Percentiles rank a stretch among this genome's conserved stretches.
These are phyloP conservation scores for Paramecium tetraurelia DNA, from an alignment of 73 alveolate genomes.

Conservation along the genomic window DNA sequence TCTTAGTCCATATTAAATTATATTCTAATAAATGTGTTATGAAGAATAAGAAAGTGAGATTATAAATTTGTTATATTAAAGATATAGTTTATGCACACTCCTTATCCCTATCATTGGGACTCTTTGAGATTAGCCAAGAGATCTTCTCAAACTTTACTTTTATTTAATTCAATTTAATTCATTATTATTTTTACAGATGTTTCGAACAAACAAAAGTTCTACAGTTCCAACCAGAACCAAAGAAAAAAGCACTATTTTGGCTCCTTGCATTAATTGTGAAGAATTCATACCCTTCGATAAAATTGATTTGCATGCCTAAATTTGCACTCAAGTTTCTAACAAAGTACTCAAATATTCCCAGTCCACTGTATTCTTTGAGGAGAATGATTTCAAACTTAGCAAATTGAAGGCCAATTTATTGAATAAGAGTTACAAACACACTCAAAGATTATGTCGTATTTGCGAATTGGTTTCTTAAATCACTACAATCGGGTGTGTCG, in stretches of 20 bases:
- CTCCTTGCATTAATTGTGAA: slow-evolving; percentile 32
- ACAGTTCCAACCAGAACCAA: slow-evolving; percentile 18
- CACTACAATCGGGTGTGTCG: slow-evolving; percentile 1
- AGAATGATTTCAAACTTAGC: slow-evolving; percentile 9
- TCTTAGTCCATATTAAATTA: not conserved
- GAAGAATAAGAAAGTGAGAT: not conserved
- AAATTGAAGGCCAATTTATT: not conserved
- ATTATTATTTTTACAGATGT: not conserved
- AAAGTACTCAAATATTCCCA: not conserved
- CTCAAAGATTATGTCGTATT: not conserved
- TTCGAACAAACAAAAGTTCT: not conserved
- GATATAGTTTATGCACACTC: not conserved
- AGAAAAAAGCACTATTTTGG: not conserved
- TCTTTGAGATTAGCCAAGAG: not conserved
- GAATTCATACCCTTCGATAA: not conserved
- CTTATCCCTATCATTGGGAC: no score
- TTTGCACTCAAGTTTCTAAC: not conserved
- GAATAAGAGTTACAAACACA: not conserved
- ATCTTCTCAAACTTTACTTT: not conserved
- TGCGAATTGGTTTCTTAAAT: not conserved
- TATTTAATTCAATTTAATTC: not conserved
- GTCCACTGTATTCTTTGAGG: not conserved
- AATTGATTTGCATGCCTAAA: not conserved
- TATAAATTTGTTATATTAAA: not conserved
- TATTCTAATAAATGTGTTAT: not conserved